Evolutionary conservation across 2,329 filamentous ascomycete genomes (phyloP).

Genomic region (Plectosphaerella sp.): DNA sequence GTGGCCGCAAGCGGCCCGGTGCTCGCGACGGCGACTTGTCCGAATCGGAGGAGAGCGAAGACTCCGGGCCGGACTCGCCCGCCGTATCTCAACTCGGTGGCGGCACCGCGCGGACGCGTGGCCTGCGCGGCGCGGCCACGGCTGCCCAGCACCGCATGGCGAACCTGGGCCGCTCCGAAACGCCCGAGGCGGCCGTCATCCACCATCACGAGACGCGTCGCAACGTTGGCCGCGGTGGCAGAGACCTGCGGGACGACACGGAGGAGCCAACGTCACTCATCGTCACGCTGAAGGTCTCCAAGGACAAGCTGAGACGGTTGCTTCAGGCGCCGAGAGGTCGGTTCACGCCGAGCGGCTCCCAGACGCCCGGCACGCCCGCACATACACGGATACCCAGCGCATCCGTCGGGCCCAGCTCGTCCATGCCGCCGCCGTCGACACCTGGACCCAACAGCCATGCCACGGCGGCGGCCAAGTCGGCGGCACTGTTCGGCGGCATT

Average conservation of each 20-base stretch:
- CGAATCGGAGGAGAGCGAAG: slow-evolving; percentile 88
- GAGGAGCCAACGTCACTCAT: slow-evolving; percentile 67
- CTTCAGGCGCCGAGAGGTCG: slow-evolving; percentile 42
- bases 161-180: slow-evolving; percentile 77
- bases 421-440: slow-evolving; percentile 32
- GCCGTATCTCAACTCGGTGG: slow-evolving; percentile 69
- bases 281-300: slow-evolving; percentile 70
- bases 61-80: slow-evolving; percentile 82
- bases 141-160: slow-evolving; percentile 86
- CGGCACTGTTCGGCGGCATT: slow-evolving; percentile 51
- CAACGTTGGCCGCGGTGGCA: slow-evolving; percentile 55
- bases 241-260: slow-evolving; percentile 74
- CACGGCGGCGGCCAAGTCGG: slow-evolving; percentile 33
- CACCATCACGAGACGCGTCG: slow-evolving; percentile 64
- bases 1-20: slow-evolving; percentile 52
- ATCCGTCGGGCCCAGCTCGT: slow-evolving; percentile 19
- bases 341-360: slow-evolving; percentile 19
- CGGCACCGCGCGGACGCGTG: slow-evolving; percentile 80
- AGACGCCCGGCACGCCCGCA: slow-evolving; percentile 23
- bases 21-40: slow-evolving; percentile 68
- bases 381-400: slow-evolving; percentile 24
- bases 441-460: slow-evolving; percentile 19
- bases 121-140: slow-evolving; percentile 83
- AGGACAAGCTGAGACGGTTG: slow-evolving; percentile 66
- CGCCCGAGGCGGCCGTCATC: slow-evolving; percentile 66